Percentiles rank a stretch among this genome's conserved stretches.
phyloP scores from a whole-genome alignment of 2,329 filamentous ascomycete genomes.

The Microcera coccophila region DNA sequence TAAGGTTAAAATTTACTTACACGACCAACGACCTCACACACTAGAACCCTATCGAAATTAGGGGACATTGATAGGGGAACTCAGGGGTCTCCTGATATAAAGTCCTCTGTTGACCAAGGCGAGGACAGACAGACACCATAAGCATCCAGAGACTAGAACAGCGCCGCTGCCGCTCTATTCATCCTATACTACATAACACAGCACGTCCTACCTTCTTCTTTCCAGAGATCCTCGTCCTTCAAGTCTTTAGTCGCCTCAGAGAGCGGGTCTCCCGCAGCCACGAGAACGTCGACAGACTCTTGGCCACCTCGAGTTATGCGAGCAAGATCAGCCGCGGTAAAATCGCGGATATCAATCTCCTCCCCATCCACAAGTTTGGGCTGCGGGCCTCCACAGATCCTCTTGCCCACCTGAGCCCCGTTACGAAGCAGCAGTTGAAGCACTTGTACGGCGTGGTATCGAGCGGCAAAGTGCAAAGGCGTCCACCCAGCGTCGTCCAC shows the following conservation, averaged over 20 bases:
- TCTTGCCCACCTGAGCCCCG: constrained; percentile 3
- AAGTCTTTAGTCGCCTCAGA: constrained; percentile 4
- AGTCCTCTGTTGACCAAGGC: too few species aligned
- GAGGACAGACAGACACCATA: too few species aligned
- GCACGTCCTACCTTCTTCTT: constrained; percentile 1
- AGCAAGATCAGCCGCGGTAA: constrained; percentile 5
- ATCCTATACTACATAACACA: constrained; percentile 3
- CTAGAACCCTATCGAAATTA: too few species aligned
- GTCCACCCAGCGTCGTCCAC: constrained; percentile 2
- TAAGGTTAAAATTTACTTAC: too few species aligned
- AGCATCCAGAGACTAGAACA: too few species aligned
- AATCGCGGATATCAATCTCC: constrained; percentile 3
- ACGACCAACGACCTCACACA: too few species aligned
- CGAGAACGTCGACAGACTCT: constrained; percentile 2
- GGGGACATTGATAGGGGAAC: too few species aligned
- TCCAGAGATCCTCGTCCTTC: constrained; percentile 4
- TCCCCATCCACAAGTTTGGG: constrained; percentile 4
- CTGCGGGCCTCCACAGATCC: constrained; percentile 1
- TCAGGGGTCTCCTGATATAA: too few species aligned
- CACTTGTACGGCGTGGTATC: constrained; percentile 1
- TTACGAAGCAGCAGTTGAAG: not conserved
- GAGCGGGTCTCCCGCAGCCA: constrained; percentile 2
- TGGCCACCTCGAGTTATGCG: constrained; percentile 2
- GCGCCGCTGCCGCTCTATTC: too few species aligned
- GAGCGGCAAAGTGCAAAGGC: constrained; percentile 5